phyloP scores from a whole-genome alignment of 768 basidiomycete species.

The Auriscalpium vulgare region DNA sequence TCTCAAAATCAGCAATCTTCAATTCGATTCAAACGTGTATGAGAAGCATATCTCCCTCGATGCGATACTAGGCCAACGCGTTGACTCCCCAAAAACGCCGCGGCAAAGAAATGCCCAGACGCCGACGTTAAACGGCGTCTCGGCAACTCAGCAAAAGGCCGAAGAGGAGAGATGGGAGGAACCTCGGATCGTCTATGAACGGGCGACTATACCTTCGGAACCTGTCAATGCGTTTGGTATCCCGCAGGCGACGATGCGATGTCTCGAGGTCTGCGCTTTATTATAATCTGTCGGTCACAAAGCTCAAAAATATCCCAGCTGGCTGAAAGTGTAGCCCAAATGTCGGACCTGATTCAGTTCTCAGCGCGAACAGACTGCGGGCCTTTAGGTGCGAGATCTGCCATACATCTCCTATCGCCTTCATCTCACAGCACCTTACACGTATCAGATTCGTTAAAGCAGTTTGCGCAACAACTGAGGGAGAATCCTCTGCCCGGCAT shows the following conservation, averaged over 20 bases:
- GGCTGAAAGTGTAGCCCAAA: slow-evolving; percentile 74
- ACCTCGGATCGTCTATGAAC: slow-evolving; percentile 49
- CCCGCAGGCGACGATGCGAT: slow-evolving; percentile 84
- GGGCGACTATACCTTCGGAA: slow-evolving; percentile 65
- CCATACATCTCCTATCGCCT: neutral
- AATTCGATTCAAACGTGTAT: slow-evolving; percentile 65
- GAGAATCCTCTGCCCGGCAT: slow-evolving; percentile 6
- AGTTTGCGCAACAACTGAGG: slow-evolving; percentile 33
- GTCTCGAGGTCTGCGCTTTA: slow-evolving; percentile 55
- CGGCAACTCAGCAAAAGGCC: slow-evolving; percentile 24
- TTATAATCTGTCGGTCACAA: neutral
- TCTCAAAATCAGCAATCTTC: slow-evolving; percentile 65
- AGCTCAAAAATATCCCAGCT: slow-evolving; percentile 33
- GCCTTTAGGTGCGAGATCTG: slow-evolving; percentile 50
- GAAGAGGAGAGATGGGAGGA: slow-evolving; percentile 58
- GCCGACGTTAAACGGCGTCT: slow-evolving; percentile 19
- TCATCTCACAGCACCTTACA: neutral
- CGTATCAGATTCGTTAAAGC: slow-evolving; percentile 33
- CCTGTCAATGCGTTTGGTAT: slow-evolving; percentile 87
- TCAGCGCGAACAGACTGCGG: slow-evolving; percentile 48
- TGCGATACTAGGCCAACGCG: slow-evolving; percentile 43
- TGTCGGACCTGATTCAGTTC: slow-evolving; percentile 70
- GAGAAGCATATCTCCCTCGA: slow-evolving; percentile 73
- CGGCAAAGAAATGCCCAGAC: slow-evolving; percentile 12
- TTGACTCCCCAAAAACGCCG: slow-evolving; percentile 28